phyloP scores from a whole-genome alignment of 495 filamentous ascomycete species.

The Cudoniella acicularis region DNA sequence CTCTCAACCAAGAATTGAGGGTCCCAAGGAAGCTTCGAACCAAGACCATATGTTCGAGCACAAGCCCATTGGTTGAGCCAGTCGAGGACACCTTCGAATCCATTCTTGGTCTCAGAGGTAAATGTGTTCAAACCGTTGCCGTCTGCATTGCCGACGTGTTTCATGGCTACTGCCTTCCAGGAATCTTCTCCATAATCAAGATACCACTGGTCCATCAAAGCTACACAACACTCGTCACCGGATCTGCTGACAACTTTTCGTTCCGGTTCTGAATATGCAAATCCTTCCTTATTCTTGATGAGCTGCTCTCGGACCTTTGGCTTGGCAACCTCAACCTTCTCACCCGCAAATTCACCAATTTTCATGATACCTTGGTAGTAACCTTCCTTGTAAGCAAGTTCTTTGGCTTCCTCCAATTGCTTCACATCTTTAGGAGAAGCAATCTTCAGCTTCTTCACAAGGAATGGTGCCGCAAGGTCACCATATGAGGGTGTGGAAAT shows the following conservation, averaged over 20 bases:
- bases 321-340: constrained; percentile 81
- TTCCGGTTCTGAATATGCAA: constrained; percentile 91
- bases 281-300: constrained; percentile 74
- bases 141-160: constrained; percentile 62
- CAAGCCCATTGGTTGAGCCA: constrained; percentile 98
- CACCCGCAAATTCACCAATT: constrained; percentile 82
- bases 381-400: constrained; percentile 94
- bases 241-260: constrained; percentile 80
- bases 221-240: constrained; percentile 87
- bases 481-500: constrained; percentile 90
- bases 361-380: constrained; percentile 95
- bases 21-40: constrained; percentile 96
- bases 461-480: constrained; percentile 72
- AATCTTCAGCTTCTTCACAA: constrained; percentile 94
- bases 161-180: constrained; percentile 72
- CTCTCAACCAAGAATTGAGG: constrained; percentile 85
- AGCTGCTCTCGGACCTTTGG: constrained; percentile 78
- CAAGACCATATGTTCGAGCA: constrained; percentile 85
- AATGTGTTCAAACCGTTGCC: constrained; percentile 72
- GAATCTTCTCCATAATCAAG: constrained; percentile 88
- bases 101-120: constrained; percentile 72
- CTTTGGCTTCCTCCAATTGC: constrained; percentile 89
- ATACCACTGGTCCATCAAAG: constrained; percentile 95
- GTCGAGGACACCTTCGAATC: constrained; percentile 75
- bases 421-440: constrained; percentile 90